Percentiles rank a stretch among this genome's conserved stretches.
phyloP scores from a whole-genome alignment of 1,284 basidiomycete genomes.

The Leccinum subrobustum region DNA sequence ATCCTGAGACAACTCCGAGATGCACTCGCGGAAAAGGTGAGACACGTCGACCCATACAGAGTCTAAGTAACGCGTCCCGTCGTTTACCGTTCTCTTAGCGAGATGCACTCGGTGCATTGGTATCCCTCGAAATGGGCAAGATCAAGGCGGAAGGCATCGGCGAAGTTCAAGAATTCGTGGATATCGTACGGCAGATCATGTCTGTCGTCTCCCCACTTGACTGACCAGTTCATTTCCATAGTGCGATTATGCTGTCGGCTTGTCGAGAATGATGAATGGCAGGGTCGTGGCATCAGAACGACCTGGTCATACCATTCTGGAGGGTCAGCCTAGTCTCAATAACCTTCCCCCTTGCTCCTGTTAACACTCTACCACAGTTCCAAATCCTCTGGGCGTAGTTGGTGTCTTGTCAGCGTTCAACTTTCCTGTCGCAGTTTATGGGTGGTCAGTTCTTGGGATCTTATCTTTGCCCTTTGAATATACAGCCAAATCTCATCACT shows the following conservation, averaged over 20 bases:
- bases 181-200: constrained; percentile 60
- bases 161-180: constrained; percentile 94
- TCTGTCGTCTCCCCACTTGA: constrained; percentile 11
- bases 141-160: constrained; percentile 90
- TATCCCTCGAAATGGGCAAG: constrained; percentile 95
- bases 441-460: constrained; percentile 51
- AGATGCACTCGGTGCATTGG: constrained; percentile 78
- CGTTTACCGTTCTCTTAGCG: constrained; percentile 43
- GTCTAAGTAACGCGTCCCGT: background rate
- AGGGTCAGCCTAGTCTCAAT: constrained; percentile 48
- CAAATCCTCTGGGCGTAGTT: constrained; percentile 92
- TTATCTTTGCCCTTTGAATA: background rate
- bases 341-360: constrained; percentile 4
- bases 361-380: constrained; percentile 49
- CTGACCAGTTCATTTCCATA: constrained; percentile 24
- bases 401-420: constrained; percentile 92
- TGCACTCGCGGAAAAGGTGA: constrained; percentile 76
- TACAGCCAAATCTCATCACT: constrained; percentile 6
- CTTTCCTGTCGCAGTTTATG: constrained; percentile 91
- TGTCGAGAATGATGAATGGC: constrained; percentile 92
- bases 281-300: constrained; percentile 83
- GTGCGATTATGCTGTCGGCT: constrained; percentile 77
- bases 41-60: background rate
- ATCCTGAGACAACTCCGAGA: constrained; percentile 86
- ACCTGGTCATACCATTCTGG: constrained; percentile 87